phyloP scores from a whole-genome alignment of 2,329 filamentous ascomycete genomes.

The Neofusicoccum umdonicola region DNA sequence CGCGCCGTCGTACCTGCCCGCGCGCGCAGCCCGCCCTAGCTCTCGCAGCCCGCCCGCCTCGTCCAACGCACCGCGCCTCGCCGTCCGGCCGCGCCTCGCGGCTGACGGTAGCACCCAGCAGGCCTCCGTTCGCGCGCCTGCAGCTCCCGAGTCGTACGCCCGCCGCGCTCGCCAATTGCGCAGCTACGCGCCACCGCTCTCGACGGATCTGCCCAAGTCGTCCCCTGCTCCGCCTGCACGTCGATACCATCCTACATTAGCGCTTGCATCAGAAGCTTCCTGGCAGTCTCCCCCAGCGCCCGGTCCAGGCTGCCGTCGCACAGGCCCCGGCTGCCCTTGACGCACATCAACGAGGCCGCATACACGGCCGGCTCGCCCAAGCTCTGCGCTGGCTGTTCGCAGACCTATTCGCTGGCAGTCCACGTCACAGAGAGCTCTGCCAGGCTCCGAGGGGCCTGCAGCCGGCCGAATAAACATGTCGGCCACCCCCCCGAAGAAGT shows the following conservation, averaged over 20 bases:
- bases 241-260: conserved; percentile 17
- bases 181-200: conserved; percentile 15
- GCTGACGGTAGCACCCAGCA: conserved; percentile 17
- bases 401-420: conserved; percentile 20
- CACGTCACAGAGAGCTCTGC: conserved; percentile 34
- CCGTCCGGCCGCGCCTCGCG: conserved; percentile 9
- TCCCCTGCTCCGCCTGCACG: conserved; percentile 15
- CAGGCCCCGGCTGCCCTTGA: conserved; percentile 19
- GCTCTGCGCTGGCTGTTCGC: conserved; percentile 19
- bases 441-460: conserved; percentile 42
- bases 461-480: conserved; percentile 83
- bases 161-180: conserved; percentile 17
- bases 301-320: conserved; percentile 17
- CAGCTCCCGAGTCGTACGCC: conserved; percentile 17
- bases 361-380: conserved; percentile 27
- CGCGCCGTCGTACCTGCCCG: conserved; percentile 9
- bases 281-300: conserved; percentile 12
- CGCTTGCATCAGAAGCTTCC: conserved; percentile 18
- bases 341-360: conserved; percentile 27
- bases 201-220: conserved; percentile 13
- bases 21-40: neutral
- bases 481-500: conserved; percentile 83
- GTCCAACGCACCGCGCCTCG: conserved; percentile 6
- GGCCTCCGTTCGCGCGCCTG: conserved; percentile 13
- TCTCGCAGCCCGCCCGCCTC: neutral